Evolutionary conservation across 495 filamentous ascomycete genomes (phyloP).

Genomic region (Trypethelium eluteriae): DNA sequence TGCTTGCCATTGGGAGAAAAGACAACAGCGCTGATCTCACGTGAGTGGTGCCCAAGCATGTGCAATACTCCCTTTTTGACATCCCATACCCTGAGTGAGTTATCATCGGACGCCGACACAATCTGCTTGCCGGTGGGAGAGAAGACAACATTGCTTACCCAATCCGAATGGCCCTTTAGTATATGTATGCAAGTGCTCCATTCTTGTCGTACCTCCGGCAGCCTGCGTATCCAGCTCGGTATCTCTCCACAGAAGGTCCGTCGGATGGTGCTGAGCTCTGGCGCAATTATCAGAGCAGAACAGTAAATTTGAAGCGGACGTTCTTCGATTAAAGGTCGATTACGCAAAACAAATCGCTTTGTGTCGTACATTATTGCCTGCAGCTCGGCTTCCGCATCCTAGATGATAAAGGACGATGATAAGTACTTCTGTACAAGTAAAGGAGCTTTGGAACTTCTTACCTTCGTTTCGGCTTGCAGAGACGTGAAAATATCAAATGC

Average conservation of each 20-base stretch:
- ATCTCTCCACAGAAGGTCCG: constrained; percentile 19
- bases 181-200: too few species aligned
- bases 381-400: too few species aligned
- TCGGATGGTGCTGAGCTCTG: constrained; percentile 22
- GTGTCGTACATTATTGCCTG: constrained; percentile 30
- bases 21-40: too few species aligned
- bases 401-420: too few species aligned
- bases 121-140: too few species aligned
- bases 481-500: constrained; percentile 5
- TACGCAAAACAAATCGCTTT: constrained; percentile 29
- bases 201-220: too few species aligned
- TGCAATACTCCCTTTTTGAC: too few species aligned
- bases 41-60: constrained; percentile 15
- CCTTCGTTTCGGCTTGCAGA: not conserved
- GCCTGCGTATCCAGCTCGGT: not conserved
- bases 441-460: not conserved
- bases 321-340: constrained; percentile 19
- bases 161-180: too few species aligned
- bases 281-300: constrained; percentile 23
- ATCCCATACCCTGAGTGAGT: too few species aligned
- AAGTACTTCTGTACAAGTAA: too few species aligned
- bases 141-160: too few species aligned
- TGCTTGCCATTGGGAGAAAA: constrained; percentile 27
- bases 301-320: constrained; percentile 32
- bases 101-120: too few species aligned